Evolutionary conservation across 2,329 filamentous ascomycete species (phyloP).

Genomic region (Achaetomium macrosporum): DNA sequence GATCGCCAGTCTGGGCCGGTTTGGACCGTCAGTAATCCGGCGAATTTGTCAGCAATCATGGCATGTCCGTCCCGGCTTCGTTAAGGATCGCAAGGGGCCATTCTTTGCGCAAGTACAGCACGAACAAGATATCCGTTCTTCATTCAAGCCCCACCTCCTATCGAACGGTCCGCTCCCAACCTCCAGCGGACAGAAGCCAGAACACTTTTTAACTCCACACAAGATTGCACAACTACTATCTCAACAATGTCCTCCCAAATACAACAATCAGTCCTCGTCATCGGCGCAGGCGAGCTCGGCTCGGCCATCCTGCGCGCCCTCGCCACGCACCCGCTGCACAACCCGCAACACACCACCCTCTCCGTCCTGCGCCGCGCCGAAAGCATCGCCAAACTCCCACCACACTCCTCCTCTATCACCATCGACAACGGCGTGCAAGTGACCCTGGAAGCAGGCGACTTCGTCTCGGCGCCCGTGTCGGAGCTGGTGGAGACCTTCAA

Average conservation of each 20-base stretch:
- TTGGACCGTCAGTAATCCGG: too few relatives aligned
- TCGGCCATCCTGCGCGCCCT: slow-evolving; percentile 49
- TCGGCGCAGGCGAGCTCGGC: slow-evolving; percentile 64
- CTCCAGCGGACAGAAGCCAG: too few relatives aligned
- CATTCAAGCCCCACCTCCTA: too few relatives aligned
- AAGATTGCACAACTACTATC: neutral
- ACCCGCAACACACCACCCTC: slow-evolving; percentile 34
- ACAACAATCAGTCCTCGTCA: slow-evolving; percentile 43
- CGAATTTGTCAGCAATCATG: too few relatives aligned
- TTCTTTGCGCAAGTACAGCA: too few relatives aligned
- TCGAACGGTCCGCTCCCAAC: too few relatives aligned
- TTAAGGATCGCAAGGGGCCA: too few relatives aligned
- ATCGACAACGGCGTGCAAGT: slow-evolving; percentile 36
- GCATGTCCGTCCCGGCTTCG: too few relatives aligned
- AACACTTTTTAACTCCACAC: neutral
- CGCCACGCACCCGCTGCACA: slow-evolving; percentile 35
- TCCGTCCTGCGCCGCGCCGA: slow-evolving; percentile 49
- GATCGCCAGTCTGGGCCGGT: too few relatives aligned
- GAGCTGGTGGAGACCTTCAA: slow-evolving; percentile 39
- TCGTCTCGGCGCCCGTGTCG: slow-evolving; percentile 31
- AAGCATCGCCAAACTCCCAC: slow-evolving; percentile 13
- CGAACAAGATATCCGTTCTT: too few relatives aligned
- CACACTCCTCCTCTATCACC: slow-evolving; percentile 20
- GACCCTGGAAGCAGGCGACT: slow-evolving; percentile 40
- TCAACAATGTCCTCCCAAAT: neutral